Conservation (phyloP, 2,329 filamentous ascomycete species). For the Pleomassaria siparia region DNA sequence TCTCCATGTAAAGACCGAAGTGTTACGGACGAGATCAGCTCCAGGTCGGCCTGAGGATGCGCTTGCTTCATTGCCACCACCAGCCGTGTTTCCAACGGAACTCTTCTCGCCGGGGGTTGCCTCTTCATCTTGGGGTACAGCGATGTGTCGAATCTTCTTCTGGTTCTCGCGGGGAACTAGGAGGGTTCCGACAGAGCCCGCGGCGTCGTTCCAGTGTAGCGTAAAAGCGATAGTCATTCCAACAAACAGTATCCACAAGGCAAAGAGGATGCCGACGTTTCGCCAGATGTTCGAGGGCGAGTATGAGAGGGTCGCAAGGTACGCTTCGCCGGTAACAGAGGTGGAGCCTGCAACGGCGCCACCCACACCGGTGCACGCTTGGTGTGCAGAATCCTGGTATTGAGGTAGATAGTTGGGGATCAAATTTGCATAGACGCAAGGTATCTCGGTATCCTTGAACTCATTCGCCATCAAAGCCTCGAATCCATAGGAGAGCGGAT, state of each 20-base stretch:
- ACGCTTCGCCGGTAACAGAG: slow-evolving; percentile 59
- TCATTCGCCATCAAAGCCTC: slow-evolving; percentile 80
- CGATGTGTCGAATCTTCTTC: slow-evolving; percentile 19
- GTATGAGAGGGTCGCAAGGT: slow-evolving; percentile 55
- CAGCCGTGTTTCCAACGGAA: not conserved
- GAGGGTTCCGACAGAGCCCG: slow-evolving; percentile 50
- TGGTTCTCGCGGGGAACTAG: slow-evolving; percentile 58
- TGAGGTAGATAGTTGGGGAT: slow-evolving; percentile 49
- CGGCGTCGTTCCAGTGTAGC: slow-evolving; percentile 56
- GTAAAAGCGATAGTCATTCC: slow-evolving; percentile 61
- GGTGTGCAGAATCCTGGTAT: slow-evolving; percentile 43
- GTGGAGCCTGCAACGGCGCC: slow-evolving; percentile 56
- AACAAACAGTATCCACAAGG: slow-evolving; percentile 48
- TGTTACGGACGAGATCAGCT: slow-evolving; percentile 58
- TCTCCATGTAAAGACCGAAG: slow-evolving; percentile 68
- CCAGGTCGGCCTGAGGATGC: not conserved
- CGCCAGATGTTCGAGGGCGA: slow-evolving; percentile 30
- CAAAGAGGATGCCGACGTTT: slow-evolving; percentile 50
- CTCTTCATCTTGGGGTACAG: slow-evolving; percentile 53
- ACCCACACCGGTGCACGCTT: slow-evolving; percentile 60
- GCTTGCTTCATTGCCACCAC: slow-evolving; percentile 13
- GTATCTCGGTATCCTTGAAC: slow-evolving; percentile 45
- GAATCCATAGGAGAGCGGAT: slow-evolving; percentile 77
- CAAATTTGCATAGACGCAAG: slow-evolving; percentile 54
- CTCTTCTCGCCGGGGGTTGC: slow-evolving; percentile 28